Conservation (phyloP, 2,329 filamentous ascomycete species). For the Aspergillus proliferans region DNA sequence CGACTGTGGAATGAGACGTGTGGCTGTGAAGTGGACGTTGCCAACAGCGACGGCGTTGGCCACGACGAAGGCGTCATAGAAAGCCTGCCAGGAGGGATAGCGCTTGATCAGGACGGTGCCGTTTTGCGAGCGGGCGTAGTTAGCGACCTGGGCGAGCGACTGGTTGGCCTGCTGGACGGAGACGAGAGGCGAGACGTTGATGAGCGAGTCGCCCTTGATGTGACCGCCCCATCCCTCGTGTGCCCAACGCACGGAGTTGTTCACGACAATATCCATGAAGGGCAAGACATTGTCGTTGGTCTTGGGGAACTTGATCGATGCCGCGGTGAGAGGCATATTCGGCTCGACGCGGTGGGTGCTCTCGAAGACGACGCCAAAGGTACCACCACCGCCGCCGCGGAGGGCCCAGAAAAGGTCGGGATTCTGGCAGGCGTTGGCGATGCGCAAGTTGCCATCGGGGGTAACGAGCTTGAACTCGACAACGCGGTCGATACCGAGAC, state of each 20-base stretch:
- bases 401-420: conserved; percentile 17
- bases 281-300: conserved; percentile 11
- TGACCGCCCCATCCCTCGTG: conserved; percentile 18
- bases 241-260: conserved; percentile 15
- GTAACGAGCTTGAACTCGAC: conserved; percentile 23
- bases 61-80: conserved; percentile 13
- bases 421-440: conserved; percentile 14
- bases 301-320: conserved; percentile 12
- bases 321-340: conserved; percentile 5
- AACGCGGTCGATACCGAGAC: conserved; percentile 24
- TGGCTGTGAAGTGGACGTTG: conserved; percentile 12
- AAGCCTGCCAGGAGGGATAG: conserved; percentile 13
- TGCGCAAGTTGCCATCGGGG: conserved; percentile 9
- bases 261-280: conserved; percentile 17
- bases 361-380: conserved; percentile 13
- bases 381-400: conserved; percentile 13
- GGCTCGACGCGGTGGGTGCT: conserved; percentile 12
- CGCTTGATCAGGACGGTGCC: conserved; percentile 10
- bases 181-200: conserved; percentile 11
- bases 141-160: conserved; percentile 7
- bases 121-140: conserved; percentile 9
- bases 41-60: conserved; percentile 12
- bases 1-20: conserved; percentile 13
- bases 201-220: conserved; percentile 13
- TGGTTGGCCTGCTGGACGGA: conserved; percentile 7